Conservation (phyloP, 2,329 filamentous ascomycete genomes). For the Xylaria hypoxylon region DNA sequence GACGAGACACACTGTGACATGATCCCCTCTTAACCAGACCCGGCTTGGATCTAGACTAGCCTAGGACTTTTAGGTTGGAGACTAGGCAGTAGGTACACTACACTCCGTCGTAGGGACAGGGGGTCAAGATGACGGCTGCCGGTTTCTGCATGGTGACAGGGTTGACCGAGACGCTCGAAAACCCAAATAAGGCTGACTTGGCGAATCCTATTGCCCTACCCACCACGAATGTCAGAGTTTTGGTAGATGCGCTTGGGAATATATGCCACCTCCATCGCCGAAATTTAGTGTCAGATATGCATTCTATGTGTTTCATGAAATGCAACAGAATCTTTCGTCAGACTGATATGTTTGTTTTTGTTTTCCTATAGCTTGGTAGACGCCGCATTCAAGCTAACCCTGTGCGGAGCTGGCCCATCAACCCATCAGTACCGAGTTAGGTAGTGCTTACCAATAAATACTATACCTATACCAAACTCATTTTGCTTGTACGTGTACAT, state of each 20-base stretch:
- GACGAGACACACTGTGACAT: slow-evolving; percentile 8
- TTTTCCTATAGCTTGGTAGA: not conserved
- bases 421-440: not conserved
- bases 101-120: slow-evolving; percentile 31
- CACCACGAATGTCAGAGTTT: slow-evolving; percentile 7
- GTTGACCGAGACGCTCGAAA: slow-evolving; percentile 31
- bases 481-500: too few relatives aligned
- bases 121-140: slow-evolving; percentile 29
- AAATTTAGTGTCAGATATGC: not conserved
- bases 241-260: slow-evolving; percentile 6
- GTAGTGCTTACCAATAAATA: not conserved
- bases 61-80: slow-evolving; percentile 35
- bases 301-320: not conserved
- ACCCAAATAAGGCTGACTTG: slow-evolving; percentile 37
- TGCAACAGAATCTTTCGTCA: not conserved
- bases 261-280: not conserved
- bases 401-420: not conserved
- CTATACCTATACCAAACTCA: too few relatives aligned
- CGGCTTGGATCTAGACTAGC: slow-evolving; percentile 28
- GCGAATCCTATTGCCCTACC: slow-evolving; percentile 21
- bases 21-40: slow-evolving; percentile 13
- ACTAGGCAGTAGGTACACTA: too few relatives aligned
- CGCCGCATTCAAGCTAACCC: not conserved
- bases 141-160: slow-evolving; percentile 34
- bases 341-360: not conserved